Percentiles rank a stretch among this genome's conserved stretches.
Evolutionary conservation across 148 eudicot genomes (phyloP).

Genomic region (Persicaria tinctoria): DNA sequence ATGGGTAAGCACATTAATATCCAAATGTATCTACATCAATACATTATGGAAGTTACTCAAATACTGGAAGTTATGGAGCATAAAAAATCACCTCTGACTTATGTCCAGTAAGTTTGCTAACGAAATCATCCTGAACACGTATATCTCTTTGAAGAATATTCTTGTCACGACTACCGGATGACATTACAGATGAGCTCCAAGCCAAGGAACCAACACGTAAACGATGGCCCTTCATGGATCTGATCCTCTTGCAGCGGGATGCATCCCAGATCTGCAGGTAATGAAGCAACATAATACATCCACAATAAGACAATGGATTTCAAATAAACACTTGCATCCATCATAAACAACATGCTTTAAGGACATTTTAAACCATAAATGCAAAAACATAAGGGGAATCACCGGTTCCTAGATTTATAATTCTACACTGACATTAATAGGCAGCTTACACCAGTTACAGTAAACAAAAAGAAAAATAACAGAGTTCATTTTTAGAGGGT

Average conservation of each 20-base stretch:
- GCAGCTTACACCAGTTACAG: not conserved
- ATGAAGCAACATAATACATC: not conserved
- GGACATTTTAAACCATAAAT: not conserved
- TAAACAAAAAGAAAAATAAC: not conserved
- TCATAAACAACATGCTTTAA: not conserved
- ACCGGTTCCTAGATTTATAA: not conserved
- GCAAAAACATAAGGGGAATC: not conserved
- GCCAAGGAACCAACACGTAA: conserved; percentile 84
- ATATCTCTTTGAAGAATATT: conserved; percentile 78
- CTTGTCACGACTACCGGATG: conserved; percentile 90
- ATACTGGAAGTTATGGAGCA: not conserved
- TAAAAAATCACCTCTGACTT: conserved; percentile 69
- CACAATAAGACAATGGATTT: not conserved
- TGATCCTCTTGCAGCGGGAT: conserved; percentile 63
- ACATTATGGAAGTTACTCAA: not conserved
- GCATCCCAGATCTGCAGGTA: conserved; percentile 77
- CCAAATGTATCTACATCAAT: not conserved
- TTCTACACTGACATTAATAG: not conserved
- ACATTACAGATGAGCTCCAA: conserved; percentile 72
- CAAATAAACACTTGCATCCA: not conserved
- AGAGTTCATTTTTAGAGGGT: not conserved
- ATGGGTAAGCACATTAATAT: too few species aligned
- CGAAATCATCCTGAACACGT: conserved; percentile 70
- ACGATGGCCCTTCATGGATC: conserved; percentile 85
- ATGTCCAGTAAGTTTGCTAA: conserved; percentile 77